Evolutionary conservation across 805 yeast genomes (phyloP).

Genomic region (Candida cerambycidarum): DNA sequence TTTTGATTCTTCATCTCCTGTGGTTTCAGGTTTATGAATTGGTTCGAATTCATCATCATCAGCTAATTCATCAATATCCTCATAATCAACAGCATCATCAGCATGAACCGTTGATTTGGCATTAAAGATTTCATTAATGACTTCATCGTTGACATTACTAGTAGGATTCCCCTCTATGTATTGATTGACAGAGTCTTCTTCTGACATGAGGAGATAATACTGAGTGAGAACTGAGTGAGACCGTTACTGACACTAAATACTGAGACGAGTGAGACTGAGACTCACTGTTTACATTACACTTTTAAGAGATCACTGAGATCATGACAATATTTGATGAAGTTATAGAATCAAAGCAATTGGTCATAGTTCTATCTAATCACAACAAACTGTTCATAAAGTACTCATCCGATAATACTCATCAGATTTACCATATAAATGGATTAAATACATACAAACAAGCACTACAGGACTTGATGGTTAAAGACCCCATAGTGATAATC

Average conservation of each 20-base stretch:
- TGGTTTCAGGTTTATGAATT: background rate
- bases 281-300: too few species aligned
- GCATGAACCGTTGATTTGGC: constrained; percentile 61
- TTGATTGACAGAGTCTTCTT: constrained; percentile 1
- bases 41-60: constrained; percentile 63
- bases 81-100: constrained; percentile 91
- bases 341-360: background rate
- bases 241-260: background rate
- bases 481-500: constrained; percentile 2
- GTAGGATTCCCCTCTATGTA: constrained; percentile 2
- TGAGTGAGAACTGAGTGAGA: background rate
- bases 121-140: constrained; percentile 37
- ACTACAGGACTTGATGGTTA: background rate
- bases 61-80: constrained; percentile 91
- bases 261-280: background rate
- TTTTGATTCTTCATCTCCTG: constrained; percentile 16
- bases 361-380: constrained; percentile 3
- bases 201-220: background rate
- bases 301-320: background rate
- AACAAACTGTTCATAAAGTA: constrained; percentile 7
- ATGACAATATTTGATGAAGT: constrained; percentile 1
- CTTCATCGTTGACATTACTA: constrained; percentile 6
- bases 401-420: constrained; percentile 1
- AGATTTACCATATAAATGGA: constrained; percentile 2
- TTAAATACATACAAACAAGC: background rate